Conservation (phyloP, 176 grass and related monocot species). For the Hsuehochloa calcarea region DNA sequence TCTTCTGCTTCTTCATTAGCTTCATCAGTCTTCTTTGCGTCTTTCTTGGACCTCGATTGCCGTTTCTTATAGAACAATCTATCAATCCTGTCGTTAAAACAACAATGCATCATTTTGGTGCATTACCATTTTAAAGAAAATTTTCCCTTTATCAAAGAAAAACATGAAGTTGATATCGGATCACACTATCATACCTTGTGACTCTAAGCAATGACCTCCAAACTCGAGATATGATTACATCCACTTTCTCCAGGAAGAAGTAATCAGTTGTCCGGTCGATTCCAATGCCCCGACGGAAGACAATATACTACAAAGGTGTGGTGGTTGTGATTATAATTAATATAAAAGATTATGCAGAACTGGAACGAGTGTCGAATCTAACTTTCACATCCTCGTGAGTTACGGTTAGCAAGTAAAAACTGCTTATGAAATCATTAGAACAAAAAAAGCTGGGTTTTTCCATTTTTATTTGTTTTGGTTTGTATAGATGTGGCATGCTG, state of each 20-base stretch:
- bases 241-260: conserved; percentile 88
- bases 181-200: conserved; percentile 46
- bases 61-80: conserved; percentile 54
- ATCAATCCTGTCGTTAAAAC: conserved; percentile 51
- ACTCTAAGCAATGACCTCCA: conserved; percentile 73
- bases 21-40: conserved; percentile 65
- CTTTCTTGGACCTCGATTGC: conserved; percentile 33
- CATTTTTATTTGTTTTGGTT: not conserved
- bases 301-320: conserved; percentile 57
- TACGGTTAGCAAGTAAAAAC: not conserved
- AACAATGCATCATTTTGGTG: not conserved
- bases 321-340: not conserved
- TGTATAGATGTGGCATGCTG: not conserved
- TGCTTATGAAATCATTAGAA: not conserved
- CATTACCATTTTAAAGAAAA: not conserved
- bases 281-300: conserved; percentile 90
- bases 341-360: not conserved
- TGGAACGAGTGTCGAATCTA: not conserved
- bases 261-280: conserved; percentile 73
- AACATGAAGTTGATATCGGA: not conserved
- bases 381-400: not conserved
- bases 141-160: not conserved
- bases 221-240: conserved; percentile 76
- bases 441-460: not conserved
- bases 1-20: conserved; percentile 45